phyloP scores from a whole-genome alignment of 805 yeast species.

The Nakazawaea populi region DNA sequence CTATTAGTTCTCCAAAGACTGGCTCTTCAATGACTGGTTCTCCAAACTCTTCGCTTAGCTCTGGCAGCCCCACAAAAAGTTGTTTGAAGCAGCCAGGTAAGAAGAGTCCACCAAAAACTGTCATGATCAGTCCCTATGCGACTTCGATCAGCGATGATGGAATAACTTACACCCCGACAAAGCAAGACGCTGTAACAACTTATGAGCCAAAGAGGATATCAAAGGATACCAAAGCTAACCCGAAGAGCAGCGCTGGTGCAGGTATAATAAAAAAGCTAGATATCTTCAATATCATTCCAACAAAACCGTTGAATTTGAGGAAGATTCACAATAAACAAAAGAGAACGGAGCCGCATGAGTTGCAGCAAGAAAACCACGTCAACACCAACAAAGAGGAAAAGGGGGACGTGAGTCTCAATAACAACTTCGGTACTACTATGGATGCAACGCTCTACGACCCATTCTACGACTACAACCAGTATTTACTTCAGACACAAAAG shows the following conservation, averaged over 20 bases:
- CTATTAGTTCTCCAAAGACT: too few relatives aligned
- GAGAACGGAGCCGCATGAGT: too few relatives aligned
- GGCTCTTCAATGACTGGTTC: background rate
- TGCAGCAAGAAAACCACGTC: too few relatives aligned
- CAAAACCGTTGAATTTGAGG: background rate
- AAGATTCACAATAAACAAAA: background rate
- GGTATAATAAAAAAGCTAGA: background rate
- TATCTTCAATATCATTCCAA: background rate
- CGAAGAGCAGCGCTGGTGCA: background rate
- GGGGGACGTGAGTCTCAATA: too few relatives aligned
- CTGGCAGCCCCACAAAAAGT: background rate
- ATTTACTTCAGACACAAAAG: background rate
- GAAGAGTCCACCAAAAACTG: background rate
- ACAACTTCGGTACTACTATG: too few relatives aligned
- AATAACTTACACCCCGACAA: background rate
- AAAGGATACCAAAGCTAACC: background rate
- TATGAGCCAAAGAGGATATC: background rate
- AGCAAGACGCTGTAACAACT: background rate
- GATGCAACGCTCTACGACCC: background rate
- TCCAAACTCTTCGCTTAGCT: background rate
- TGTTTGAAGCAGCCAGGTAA: background rate
- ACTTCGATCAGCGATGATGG: background rate
- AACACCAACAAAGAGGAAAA: too few relatives aligned
- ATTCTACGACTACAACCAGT: background rate
- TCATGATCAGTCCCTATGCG: background rate